Base-by-base conservation (phyloP, 768 basidiomycete species). In the Rhizopogon vulgaris region DNA sequence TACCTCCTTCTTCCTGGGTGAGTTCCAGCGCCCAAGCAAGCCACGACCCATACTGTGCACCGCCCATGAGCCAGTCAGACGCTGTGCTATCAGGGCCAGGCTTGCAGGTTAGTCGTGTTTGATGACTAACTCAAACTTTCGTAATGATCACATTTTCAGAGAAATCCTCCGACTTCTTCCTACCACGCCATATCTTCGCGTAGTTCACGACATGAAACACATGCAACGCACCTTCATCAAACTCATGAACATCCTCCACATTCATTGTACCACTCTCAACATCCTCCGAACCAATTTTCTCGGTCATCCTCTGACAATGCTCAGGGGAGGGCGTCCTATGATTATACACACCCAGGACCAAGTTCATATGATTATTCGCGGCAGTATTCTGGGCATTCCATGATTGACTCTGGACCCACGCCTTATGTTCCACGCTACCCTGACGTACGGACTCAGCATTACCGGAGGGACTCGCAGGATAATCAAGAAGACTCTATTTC, bases 1-100 rank as follows among this genome's bases (percentile, higher is more conserved):
- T 72, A 48, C 65, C 68, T 30, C 71, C 41, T 52, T 70, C 58
- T 69, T 75, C 50, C 54, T 82, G 58, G 74, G 75, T 57, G 70
- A 73, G 55, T 69, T 74, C 78, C 43, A 65, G 60, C 42, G 71
- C 77, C 55, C 74, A 76, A 43, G 62, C 28, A 8, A 58, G 60
- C 39, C 61, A 59, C 27, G 60, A 37, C 49, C 54, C 55, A 11
- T 58, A 68, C 38, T 61, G 58, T 52, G 55, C 66, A 9, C 58
- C 50, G 1, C 57, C 45, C 60, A 36, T 63, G 63, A 42, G 54
- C 56, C 34, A 62, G 56, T 54, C 60, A 48, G 66, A 63, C 49
- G 22, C 62, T 55, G 52, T 52, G 9, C 48, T 64, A 39, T 54
- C 61, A 40, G 63, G 66, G 9, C 68, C 68, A 22, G 63, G 64